Evolutionary conservation across 2,329 filamentous ascomycete species (phyloP), one percentile per base, ranked within the genome.

Genomic region (Penicillium sp.): DNA sequence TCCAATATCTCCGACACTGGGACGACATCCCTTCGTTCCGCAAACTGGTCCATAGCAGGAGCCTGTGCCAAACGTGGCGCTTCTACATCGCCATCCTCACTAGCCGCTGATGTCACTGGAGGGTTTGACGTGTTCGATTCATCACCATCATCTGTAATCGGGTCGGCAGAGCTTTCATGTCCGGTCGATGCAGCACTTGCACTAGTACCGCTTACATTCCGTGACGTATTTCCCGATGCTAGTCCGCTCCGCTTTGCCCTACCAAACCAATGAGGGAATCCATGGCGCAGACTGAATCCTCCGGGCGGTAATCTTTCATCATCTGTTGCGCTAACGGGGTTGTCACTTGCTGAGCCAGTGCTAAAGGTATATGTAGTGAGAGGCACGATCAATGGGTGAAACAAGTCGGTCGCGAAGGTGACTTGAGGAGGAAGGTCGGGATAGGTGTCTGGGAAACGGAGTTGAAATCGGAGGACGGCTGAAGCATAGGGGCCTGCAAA

Each of bases 281-380:
- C 93, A 78, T 97, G 90, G 52, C 90, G 85, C 49, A 97, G 79
- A 68, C 90, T 96, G 77, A 97, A 96, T 0, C 91, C 90, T 2
- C 93, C 94, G 0, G 93, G 92, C 0, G 92, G 90, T 51, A 97
- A 78, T 15, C 90, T 82, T 70, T 95, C 90, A 34, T 91, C 87
- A 66, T 96, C 91, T 2, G 87, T 88, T 9, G 91, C 90, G 71
- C 90, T 93, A 60, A 92, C 88, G 0, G 90, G 91, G 47, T 90
- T 90, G 55, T 84, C 83, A 60, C 87, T 87, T 60, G 89, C 85
- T 36, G 89, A 85, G 56, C 89, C 87, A 60, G 90, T 92, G 41
- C 91, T 89, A 78, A 96, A 95, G 70, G 91, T 94, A 76, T 96
- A 95, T 4, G 91, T 96, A n/a, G 92, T 96, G 60, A 95, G 82